A percentile compares a stretch with the other conserved stretches of the same genome.
phyloP scores from a whole-genome alignment of 768 basidiomycete genomes.

The Lepiota brunneoincarnata region DNA sequence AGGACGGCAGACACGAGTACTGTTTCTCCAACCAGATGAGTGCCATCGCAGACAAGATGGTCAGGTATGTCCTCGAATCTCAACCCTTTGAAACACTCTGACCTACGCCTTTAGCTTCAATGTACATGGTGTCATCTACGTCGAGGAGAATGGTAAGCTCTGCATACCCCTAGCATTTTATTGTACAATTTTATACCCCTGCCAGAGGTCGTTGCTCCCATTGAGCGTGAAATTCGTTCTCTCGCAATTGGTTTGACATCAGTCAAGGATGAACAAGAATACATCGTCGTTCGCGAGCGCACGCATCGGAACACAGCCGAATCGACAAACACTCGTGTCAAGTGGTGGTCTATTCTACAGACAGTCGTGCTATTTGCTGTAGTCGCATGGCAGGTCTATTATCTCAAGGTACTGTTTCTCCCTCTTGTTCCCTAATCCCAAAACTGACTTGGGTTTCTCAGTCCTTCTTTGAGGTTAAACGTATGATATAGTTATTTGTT shows the following conservation, averaged over 20 bases:
- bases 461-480: conserved; percentile 91
- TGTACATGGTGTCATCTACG: conserved; percentile 95
- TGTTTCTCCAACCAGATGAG: conserved; percentile 99
- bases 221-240: conserved; percentile 91
- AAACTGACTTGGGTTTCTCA: conserved; percentile 20
- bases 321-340: conserved; percentile 91
- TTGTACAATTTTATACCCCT: background rate
- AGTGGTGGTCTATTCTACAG: conserved; percentile 98
- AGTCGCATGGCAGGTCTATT: conserved; percentile 97
- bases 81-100: background rate
- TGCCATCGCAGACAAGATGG: conserved; percentile 90
- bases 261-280: conserved; percentile 99
- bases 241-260: conserved; percentile 77
- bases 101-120: conserved; percentile 68
- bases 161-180: background rate
- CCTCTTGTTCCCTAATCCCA: background rate
- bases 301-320: conserved; percentile 93
- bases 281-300: conserved; percentile 91
- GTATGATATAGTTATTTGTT: conserved; percentile 61
- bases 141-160: conserved; percentile 81
- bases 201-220: conserved; percentile 84
- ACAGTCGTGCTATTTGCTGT: conserved; percentile 82
- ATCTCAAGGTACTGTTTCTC: conserved; percentile 67
- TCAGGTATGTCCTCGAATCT: conserved; percentile 60
- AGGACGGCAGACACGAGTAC: conserved; percentile 88